Percentiles rank a stretch among this genome's conserved stretches.
Evolutionary conservation across 2,329 filamentous ascomycete genomes (phyloP).

Genomic region (Beauveria sp.): DNA sequence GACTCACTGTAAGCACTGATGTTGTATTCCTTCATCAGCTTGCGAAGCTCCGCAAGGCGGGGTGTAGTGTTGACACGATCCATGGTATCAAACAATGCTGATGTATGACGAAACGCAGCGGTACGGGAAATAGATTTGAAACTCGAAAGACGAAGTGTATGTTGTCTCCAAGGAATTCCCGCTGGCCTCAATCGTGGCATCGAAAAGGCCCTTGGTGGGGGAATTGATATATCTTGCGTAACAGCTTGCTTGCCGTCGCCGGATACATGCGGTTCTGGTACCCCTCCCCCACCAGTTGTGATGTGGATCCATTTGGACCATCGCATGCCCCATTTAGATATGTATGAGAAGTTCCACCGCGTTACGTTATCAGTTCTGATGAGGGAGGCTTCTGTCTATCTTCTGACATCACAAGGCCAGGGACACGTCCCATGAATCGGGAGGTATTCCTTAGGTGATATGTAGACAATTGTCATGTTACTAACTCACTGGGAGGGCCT

Average conservation of each 20-base stretch:
- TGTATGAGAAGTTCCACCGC: neutral
- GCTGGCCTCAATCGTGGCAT: slow-evolving; percentile 3
- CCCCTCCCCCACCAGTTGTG: slow-evolving; percentile 3
- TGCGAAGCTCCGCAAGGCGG: slow-evolving; percentile 67
- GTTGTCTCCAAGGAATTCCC: slow-evolving; percentile 2
- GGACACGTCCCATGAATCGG: no score
- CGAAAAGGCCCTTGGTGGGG: neutral
- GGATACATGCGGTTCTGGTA: slow-evolving; percentile 9
- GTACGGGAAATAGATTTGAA: neutral
- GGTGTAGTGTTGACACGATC: slow-evolving; percentile 62
- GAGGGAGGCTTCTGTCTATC: no score
- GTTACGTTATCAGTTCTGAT: neutral
- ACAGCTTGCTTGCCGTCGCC: neutral
- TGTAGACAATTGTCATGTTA: no score
- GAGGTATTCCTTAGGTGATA: no score
- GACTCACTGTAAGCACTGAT: slow-evolving; percentile 83
- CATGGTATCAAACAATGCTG: slow-evolving; percentile 17
- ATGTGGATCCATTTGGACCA: neutral
- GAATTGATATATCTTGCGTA: slow-evolving; percentile 6
- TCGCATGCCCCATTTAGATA: slow-evolving; percentile 5
- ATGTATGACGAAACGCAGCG: neutral
- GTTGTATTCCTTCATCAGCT: slow-evolving; percentile 79
- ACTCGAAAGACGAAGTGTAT: neutral
- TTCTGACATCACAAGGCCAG: no score
- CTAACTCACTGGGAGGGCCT: no score